Evolutionary conservation across 2,329 filamentous ascomycete species (phyloP), one percentile per base, ranked within the genome.

Genomic region (Arthrobotrys iridis): DNA sequence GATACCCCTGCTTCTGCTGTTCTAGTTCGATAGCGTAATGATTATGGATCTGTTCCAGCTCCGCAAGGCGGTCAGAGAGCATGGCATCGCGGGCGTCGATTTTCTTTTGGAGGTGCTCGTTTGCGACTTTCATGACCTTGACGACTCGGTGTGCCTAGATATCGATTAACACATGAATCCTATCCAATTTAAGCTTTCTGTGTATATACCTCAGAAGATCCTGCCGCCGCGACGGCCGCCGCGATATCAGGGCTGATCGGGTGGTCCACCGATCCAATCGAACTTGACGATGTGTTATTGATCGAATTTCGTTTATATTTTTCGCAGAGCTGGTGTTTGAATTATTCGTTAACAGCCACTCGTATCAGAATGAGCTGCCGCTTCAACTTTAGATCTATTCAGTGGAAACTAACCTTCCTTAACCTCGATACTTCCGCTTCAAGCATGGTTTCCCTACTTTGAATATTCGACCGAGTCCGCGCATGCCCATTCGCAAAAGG

Each of bases 61-160:
- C 70, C 20, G 70, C 62, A 4, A 74, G 70, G 35, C 70, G 70
- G 28, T 74, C 70, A 0, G 70, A 62, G 28, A 74, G 70, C 37
- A 62, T 40, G 46, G 70, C 24, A 10, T 74, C 62, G n/a, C 62
- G 60, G 33, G 70, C 70, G n/a, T 74, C 52, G 37, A 74, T 67
- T 50, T 74, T 74, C 60, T 74, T 74, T 33, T 74, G 70, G 10
- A 74, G 40, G 48, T 74, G 70, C 26, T 74, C 70, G 46, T 74
- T 74, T 24, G 70, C 70, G 18, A 74, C 62, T 58, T 74, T 74
- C 62, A 74, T 62, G 11, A 74, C 62, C 43, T 74, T 60, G 20
- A 74, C 70, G 15, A 74, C 70, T 58, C 70, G 62, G 35, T 67
- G 62, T 7, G 70, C 70, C 70, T 73, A 45, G 6, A 24, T 35